These are phyloP conservation scores for Paspalum vaginatum DNA, from an alignment of 176 grass and related monocot genomes.

Conservation along the genomic window DNA sequence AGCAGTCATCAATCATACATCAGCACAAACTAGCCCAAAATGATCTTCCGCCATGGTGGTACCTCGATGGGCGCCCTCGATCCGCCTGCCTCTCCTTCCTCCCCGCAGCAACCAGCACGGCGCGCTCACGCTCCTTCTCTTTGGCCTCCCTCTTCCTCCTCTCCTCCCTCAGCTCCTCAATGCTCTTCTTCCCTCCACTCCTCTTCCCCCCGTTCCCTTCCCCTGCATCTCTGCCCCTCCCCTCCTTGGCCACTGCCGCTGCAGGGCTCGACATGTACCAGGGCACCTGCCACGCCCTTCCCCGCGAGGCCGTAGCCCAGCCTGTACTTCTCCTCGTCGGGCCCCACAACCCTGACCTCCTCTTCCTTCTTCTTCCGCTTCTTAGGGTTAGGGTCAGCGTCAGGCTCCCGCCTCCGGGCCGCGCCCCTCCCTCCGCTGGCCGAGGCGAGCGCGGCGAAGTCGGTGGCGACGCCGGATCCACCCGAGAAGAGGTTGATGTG, in stretches of 20 bases:
- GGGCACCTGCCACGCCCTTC: constrained; percentile 82
- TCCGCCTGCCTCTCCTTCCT: constrained; percentile 44
- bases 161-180: constrained; percentile 72
- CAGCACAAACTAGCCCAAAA: neutral
- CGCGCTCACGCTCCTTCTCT: constrained; percentile 63
- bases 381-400: constrained; percentile 51
- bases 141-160: constrained; percentile 70
- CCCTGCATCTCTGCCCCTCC: neutral
- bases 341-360: constrained; percentile 53
- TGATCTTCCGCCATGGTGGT: constrained; percentile 3
- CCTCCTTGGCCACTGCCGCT: constrained; percentile 1
- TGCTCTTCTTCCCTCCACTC: constrained; percentile 63
- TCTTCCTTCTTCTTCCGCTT: constrained; percentile 74
- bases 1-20: neutral
- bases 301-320: constrained; percentile 83
- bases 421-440: constrained; percentile 47
- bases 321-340: constrained; percentile 94
- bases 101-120: constrained; percentile 22
- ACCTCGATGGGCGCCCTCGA: constrained; percentile 45
- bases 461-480: constrained; percentile 35
- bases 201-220: constrained; percentile 36
- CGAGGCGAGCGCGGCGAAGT: constrained; percentile 66
- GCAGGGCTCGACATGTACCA: constrained; percentile 69
- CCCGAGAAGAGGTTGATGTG: constrained; percentile 89
- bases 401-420: constrained; percentile 37